Evolutionary conservation across 129 eudicot species (phyloP), one percentile per base, ranked within the genome.

Genomic region (Saussurea involucrata): DNA sequence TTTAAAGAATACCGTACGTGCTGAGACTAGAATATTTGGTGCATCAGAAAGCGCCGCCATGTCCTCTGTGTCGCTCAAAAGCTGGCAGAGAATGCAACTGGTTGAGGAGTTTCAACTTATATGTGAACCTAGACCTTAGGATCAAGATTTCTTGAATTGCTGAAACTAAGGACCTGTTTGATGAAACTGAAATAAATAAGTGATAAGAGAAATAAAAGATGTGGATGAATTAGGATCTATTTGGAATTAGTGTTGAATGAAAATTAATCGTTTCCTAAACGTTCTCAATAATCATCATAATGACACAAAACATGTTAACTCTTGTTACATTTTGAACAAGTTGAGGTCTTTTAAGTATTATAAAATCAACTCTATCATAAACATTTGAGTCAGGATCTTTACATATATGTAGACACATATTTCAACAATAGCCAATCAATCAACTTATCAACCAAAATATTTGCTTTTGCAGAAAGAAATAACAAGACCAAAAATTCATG

Each of bases 1-100:
- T 37, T 72, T 27, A 84, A 53, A 20, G 66, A 20, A 77, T 87
- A 95, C 98, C 97, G 89, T 95, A 73, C 81, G 89, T 49, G 98
- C 97, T n/a, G 97, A 87, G 80, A 95, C 91, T 55, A 91, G n/a
- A 86, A 95, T 87, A 80, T 87, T 83, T 65, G 96, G 90, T 22
- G 90, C 84, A 25, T 81, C 96, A 3, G 79, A 49, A 63, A 69
- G 73, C 40, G 79, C 55, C 32, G 64, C 79, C 32, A 71, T 32
- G 58, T 88, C 88, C 83, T 90, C 96, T 0, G 88, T 69, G 78
- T 63, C 83, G 69, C 80, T 88, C 24, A 82, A 58, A 53, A 80
- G 49, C 69, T 77, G 89, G 92, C 82, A 1, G 91, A 86, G 61
- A 70, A 88, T 0, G 88, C 98, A 55, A 89, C 79, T 0, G 96